These are phyloP conservation scores for Amphichorda felina DNA, from an alignment of 2,329 filamentous ascomycete genomes.

Conservation along the genomic window DNA sequence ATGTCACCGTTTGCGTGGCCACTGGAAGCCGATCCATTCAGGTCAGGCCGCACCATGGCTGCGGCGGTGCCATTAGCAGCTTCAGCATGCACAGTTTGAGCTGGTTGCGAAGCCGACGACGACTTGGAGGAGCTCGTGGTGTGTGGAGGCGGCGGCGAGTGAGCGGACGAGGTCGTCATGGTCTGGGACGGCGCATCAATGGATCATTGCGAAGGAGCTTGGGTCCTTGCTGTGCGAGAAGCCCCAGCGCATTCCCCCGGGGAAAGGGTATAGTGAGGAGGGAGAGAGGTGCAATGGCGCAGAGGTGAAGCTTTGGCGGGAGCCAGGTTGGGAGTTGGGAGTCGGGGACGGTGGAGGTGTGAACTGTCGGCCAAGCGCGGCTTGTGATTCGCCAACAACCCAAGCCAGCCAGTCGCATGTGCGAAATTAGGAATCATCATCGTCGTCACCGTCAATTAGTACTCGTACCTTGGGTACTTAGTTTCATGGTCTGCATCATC, in stretches of 20 bases:
- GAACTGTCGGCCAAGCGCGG: background rate
- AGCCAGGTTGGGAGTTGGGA: too few species aligned
- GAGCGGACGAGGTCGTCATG: conserved; percentile 4
- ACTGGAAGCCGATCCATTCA: conserved; percentile 16
- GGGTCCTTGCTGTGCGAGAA: background rate
- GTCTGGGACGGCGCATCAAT: background rate
- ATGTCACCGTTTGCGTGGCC: conserved; percentile 14
- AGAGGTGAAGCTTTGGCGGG: too few species aligned
- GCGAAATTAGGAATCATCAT: background rate
- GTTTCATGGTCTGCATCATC: too few species aligned
- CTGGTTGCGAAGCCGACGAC: background rate
- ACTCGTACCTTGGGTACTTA: too few species aligned
- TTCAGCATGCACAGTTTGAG: background rate
- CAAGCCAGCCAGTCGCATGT: background rate
- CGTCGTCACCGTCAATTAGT: too few species aligned
- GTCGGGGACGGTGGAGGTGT: too few species aligned
- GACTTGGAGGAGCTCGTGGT: background rate
- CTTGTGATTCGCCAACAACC: background rate
- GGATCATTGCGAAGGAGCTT: background rate
- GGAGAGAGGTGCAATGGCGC: too few species aligned
- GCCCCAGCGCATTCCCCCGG: too few species aligned
- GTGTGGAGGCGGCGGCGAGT: conserved; percentile 3
- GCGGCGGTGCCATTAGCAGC: conserved; percentile 7
- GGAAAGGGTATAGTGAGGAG: too few species aligned
- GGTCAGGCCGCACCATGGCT: conserved; percentile 20